These are phyloP conservation scores for Ceratocystis cacaofunesta DNA, from an alignment of 2,329 filamentous ascomycete species.

Conservation along the genomic window DNA sequence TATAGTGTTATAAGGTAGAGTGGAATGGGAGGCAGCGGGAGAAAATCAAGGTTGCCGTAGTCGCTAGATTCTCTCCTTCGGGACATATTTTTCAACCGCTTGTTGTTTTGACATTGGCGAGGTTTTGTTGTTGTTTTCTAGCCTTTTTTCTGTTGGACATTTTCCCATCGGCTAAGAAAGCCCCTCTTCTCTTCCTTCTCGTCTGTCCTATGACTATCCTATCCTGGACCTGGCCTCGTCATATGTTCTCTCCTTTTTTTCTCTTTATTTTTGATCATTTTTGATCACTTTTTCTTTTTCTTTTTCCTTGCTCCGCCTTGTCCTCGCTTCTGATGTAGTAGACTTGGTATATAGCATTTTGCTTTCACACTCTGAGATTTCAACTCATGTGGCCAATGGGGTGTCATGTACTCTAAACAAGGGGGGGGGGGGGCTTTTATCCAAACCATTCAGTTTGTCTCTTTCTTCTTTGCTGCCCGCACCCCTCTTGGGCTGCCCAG, in stretches of 20 bases:
- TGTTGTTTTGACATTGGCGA: constrained; percentile 1
- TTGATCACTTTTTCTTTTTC: neutral
- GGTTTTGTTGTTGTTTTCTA: neutral
- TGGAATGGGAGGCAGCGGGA: neutral
- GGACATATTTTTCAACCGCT: neutral
- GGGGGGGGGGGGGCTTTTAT: neutral
- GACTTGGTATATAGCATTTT: neutral
- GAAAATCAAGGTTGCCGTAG: neutral
- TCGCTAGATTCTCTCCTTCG: constrained; percentile 3
- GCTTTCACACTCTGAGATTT: too few species aligned
- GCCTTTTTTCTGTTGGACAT: too few species aligned
- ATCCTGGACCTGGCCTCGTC: too few species aligned
- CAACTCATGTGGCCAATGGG: too few species aligned
- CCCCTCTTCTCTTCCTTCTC: neutral
- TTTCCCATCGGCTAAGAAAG: too few species aligned
- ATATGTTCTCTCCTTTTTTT: neutral
- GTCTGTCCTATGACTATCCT: neutral
- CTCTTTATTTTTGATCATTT: neutral
- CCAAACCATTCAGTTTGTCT: neutral
- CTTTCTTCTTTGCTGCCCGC: neutral
- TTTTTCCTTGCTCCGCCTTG: neutral
- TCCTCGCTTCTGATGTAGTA: neutral
- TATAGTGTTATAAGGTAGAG: neutral
- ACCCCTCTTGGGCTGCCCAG: neutral
- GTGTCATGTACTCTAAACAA: neutral